Evolutionary conservation across 495 filamentous ascomycete genomes (phyloP).

Genomic region (Sabuloglossum arenarium): DNA sequence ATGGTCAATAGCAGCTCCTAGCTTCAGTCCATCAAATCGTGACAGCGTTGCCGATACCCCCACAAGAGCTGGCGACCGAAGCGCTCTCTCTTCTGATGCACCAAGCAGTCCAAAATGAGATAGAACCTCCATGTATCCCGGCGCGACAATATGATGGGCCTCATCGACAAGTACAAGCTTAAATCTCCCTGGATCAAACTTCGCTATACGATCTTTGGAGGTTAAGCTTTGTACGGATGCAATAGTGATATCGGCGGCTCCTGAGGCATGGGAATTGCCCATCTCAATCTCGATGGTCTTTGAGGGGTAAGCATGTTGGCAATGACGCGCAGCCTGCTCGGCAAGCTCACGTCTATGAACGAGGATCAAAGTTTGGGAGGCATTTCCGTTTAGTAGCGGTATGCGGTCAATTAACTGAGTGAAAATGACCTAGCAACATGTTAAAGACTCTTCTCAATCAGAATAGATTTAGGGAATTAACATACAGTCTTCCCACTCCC

Average conservation of each 20-base stretch:
- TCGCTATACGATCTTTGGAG: conserved; percentile 49
- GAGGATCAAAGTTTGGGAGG: conserved; percentile 70
- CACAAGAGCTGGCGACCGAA: conserved; percentile 47
- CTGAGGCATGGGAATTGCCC: conserved; percentile 51
- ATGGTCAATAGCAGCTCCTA: conserved; percentile 79
- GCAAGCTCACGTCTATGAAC: conserved; percentile 90
- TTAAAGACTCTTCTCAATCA: not conserved
- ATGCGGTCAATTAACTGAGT: conserved; percentile 80
- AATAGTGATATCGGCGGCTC: conserved; percentile 74
- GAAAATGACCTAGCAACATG: conserved; percentile 56
- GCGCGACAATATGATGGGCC: conserved; percentile 90
- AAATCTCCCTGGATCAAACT: conserved; percentile 60
- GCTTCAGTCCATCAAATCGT: conserved; percentile 64
- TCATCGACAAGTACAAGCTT: conserved; percentile 93
- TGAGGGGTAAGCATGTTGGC: conserved; percentile 54
- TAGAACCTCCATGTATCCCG: conserved; percentile 49
- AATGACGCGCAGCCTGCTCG: conserved; percentile 79
- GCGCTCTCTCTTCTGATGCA: conserved; percentile 13
- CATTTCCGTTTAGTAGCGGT: conserved; percentile 28
- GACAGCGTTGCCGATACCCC: conserved; percentile 91
- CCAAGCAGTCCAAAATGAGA: conserved; percentile 48
- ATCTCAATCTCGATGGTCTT: conserved; percentile 78
- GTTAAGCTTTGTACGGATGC: conserved; percentile 73
- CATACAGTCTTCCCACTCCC: conserved; percentile 80
- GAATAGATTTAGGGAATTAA: not conserved